These are phyloP conservation scores for Tylopilus vinaceipallidus DNA, from an alignment of 768 basidiomycete genomes.

Conservation along the genomic window DNA sequence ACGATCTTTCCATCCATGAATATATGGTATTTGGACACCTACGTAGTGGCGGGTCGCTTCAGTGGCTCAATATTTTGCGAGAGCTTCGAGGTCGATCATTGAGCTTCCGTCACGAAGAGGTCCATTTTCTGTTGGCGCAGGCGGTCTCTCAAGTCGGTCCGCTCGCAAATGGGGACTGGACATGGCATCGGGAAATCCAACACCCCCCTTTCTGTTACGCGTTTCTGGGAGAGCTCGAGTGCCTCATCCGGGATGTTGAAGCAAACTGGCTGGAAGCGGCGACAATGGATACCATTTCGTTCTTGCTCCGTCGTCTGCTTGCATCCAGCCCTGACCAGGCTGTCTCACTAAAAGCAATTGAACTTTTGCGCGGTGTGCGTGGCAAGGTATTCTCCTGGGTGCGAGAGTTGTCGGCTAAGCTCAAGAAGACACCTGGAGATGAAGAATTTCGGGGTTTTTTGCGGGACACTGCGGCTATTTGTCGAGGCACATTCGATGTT, in stretches of 20 bases:
- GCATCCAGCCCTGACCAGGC: slow-evolving; percentile 15
- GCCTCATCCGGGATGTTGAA: slow-evolving; percentile 25
- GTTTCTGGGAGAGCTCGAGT: background rate
- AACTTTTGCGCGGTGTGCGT: slow-evolving; percentile 35
- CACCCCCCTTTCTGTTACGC: slow-evolving; percentile 4
- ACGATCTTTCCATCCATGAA: slow-evolving; percentile 42
- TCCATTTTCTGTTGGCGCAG: slow-evolving; percentile 42
- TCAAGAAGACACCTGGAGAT: slow-evolving; percentile 12
- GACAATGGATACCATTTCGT: slow-evolving; percentile 33
- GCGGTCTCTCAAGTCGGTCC: slow-evolving; percentile 39
- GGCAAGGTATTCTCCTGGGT: slow-evolving; percentile 37
- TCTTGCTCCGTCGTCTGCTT: slow-evolving; percentile 38
- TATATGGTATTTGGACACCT: slow-evolving; percentile 42
- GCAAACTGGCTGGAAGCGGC: slow-evolving; percentile 41
- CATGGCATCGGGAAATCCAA: slow-evolving; percentile 10
- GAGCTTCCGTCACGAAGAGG: slow-evolving; percentile 37
- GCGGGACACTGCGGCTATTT: slow-evolving; percentile 38
- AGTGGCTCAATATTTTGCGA: slow-evolving; percentile 50
- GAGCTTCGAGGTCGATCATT: slow-evolving; percentile 38
- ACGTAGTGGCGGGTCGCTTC: slow-evolving; percentile 43
- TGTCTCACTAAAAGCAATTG: slow-evolving; percentile 18
- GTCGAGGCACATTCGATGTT: slow-evolving; percentile 36
- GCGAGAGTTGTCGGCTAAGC: slow-evolving; percentile 27
- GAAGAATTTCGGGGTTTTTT: slow-evolving; percentile 23
- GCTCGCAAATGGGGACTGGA: background rate